Percentiles rank a stretch among this genome's conserved stretches.
Evolutionary conservation across 1,284 basidiomycete genomes (phyloP).

Genomic region (Chiua sp.): DNA sequence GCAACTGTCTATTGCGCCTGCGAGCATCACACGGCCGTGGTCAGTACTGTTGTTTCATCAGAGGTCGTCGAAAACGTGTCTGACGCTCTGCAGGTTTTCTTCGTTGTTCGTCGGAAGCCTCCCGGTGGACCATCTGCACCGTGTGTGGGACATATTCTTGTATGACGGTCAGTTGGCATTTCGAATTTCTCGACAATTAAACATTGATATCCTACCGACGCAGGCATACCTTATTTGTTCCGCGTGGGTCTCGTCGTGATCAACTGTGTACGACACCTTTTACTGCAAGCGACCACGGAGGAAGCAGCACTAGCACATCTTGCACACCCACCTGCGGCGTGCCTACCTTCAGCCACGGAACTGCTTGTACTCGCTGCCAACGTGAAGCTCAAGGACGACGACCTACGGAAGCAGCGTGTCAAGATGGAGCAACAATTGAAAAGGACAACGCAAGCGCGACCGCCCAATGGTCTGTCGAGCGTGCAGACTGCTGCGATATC

Average conservation of each 20-base stretch:
- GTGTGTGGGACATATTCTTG: conserved; percentile 90
- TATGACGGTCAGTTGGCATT: conserved; percentile 67
- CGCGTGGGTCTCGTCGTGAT: conserved; percentile 82
- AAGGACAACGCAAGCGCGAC: conserved; percentile 54
- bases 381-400: conserved; percentile 84
- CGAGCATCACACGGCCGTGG: conserved; percentile 67
- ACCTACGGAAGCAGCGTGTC: conserved; percentile 73
- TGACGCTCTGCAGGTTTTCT: conserved; percentile 56
- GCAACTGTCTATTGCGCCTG: conserved; percentile 62
- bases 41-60: conserved; percentile 35
- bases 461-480: conserved; percentile 30
- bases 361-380: conserved; percentile 67
- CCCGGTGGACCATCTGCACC: conserved; percentile 77
- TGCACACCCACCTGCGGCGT: conserved; percentile 54
- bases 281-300: conserved; percentile 58
- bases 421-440: conserved; percentile 75
- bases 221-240: conserved; percentile 83
- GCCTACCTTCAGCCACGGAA: conserved; percentile 61
- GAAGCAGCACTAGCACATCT: conserved; percentile 57
- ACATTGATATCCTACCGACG: conserved; percentile 5
- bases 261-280: conserved; percentile 61
- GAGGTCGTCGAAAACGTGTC: background rate
- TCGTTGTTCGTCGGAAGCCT: conserved; percentile 79
- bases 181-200: background rate
- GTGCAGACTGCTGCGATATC: conserved; percentile 36